Base-by-base conservation (phyloP, 1,139 yeast species). In the Pichia norvegensis region DNA sequence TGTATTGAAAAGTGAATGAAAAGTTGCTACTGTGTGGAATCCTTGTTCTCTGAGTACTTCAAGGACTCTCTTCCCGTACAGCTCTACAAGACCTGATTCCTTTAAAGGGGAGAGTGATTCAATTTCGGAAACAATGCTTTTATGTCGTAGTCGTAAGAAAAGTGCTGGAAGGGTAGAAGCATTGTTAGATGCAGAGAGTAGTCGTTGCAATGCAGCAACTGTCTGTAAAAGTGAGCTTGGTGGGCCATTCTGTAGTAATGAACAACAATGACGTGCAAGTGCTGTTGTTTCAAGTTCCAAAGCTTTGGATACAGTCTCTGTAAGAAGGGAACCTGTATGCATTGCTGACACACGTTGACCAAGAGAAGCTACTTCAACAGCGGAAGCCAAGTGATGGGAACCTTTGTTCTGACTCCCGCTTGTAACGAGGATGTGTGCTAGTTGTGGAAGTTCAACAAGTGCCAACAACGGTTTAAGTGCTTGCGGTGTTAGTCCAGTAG, bases 41-140 rank as follows among this genome's bases (percentile, higher is more conserved):
- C 85, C 78, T 55, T 79, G 82, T 61, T 90, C 97, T 59, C 98
- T 72, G 51, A 85, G 79, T 4, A 85, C 78, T 62, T 92, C 97
- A 40, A 88, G 74, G 57, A 76, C 82, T 52, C 95, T 69, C 56
- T 88, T 88, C 47, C 88, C 68, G 58, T 81, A 85, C 50, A 81
- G 78, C 51, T 84, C 81, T 27, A 79, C 72, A 43, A 64, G 60
- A 29, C 56, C 66, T 36, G 64, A 61, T 46, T 54, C 60, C 39
- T 71, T 71, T 51, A 82, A 66, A 0, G 85, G 88, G 40, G 60
- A 61, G 44, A 81, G 69, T 33, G 79, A 74, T 0, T 74, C 68
- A 46, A 85, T 66, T 56, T 87, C 88, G 47, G 67, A 68, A 37
- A 68, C 61, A 38, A 84, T 79, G 58, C 79, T 82, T 49, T 76